Evolutionary conservation across 1,284 basidiomycete genomes (phyloP).

Genomic region (Uromyces viciae-fabae): DNA sequence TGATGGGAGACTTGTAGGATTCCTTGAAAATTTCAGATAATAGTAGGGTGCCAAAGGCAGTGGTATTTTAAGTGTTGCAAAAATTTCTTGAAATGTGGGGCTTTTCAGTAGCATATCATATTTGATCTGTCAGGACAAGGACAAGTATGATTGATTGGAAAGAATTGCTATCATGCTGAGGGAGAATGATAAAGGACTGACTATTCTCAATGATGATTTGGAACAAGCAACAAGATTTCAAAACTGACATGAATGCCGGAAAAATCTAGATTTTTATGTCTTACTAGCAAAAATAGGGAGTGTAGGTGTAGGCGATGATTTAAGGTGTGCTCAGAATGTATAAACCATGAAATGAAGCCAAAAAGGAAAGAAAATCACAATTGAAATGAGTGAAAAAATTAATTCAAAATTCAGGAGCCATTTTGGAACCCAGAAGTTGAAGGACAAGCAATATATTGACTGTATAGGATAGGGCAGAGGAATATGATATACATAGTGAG

Average conservation of each 20-base stretch:
- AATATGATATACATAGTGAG: not conserved
- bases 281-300: not conserved
- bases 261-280: not conserved
- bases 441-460: not conserved
- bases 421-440: not conserved
- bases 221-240: too few relatives aligned
- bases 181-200: too few relatives aligned
- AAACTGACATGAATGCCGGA: not conserved
- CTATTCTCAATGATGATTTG: too few relatives aligned
- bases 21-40: not conserved
- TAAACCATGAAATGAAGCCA: too few relatives aligned
- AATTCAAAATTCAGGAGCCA: not conserved
- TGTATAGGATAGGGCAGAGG: not conserved
- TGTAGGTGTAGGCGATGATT: too few relatives aligned
- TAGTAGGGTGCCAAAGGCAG: not conserved
- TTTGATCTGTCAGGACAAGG: not conserved
- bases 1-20: not conserved
- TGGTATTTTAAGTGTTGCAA: not conserved
- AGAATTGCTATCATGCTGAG: too few relatives aligned
- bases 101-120: too few relatives aligned
- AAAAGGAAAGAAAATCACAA: too few relatives aligned
- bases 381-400: not conserved
- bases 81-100: not conserved
- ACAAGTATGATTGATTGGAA: too few relatives aligned
- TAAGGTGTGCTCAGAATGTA: too few relatives aligned